phyloP scores from a whole-genome alignment of 306 rosid species.

The Sicyos edulis region DNA sequence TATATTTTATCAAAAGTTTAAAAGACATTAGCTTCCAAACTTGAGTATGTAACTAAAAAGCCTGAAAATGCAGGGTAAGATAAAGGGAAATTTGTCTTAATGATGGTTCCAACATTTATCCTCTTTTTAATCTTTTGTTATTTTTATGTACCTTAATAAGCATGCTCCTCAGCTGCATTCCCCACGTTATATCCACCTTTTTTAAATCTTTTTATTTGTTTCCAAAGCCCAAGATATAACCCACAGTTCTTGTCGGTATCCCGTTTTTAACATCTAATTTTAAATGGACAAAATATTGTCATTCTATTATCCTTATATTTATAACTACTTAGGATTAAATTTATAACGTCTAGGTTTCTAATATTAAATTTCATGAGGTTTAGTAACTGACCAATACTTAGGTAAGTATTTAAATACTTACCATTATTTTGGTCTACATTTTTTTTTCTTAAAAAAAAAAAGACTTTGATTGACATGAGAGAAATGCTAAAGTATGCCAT shows the following conservation, averaged over 20 bases:
- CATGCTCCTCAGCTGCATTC: conserved; percentile 12
- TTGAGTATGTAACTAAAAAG: background rate
- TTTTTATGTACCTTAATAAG: background rate
- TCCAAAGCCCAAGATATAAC: background rate
- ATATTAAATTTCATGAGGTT: too few relatives aligned
- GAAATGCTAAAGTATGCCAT: too few relatives aligned
- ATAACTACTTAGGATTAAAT: too few relatives aligned
- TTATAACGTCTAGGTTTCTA: too few relatives aligned
- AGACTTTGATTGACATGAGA: too few relatives aligned
- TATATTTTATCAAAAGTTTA: background rate
- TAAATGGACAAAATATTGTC: too few relatives aligned
- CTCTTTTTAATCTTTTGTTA: background rate
- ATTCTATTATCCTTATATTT: too few relatives aligned
- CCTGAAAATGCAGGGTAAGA: conserved; percentile 6
- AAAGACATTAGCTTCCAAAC: background rate
- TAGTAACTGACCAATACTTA: too few relatives aligned
- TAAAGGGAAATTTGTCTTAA: background rate
- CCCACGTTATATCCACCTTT: conserved; percentile 1
- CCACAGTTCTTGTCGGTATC: background rate
- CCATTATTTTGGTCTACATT: too few relatives aligned
- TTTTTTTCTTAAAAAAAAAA: too few relatives aligned
- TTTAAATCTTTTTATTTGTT: background rate
- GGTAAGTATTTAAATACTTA: too few relatives aligned
- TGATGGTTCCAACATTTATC: background rate
- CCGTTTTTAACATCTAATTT: background rate